Evolutionary conservation across 805 yeast species (phyloP).

Genomic region (Cyberlindnera lachancei): DNA sequence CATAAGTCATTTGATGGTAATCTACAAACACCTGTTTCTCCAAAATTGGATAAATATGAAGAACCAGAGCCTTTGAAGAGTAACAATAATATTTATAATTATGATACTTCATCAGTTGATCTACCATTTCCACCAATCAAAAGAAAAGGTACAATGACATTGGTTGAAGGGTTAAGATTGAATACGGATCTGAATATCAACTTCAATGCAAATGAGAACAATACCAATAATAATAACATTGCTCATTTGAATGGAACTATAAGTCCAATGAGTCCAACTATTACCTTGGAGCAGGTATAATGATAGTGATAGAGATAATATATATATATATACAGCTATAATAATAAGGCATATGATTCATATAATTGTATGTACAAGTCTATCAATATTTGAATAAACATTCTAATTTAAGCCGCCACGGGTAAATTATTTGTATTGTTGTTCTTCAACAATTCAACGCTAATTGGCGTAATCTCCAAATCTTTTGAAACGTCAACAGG

Average conservation of each 20-base stretch:
- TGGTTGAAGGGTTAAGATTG: conserved; percentile 8
- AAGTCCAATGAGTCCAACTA: conserved; percentile 16
- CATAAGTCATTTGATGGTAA: conserved; percentile 22
- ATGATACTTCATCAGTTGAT: conserved; percentile 1
- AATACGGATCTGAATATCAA: conserved; percentile 4
- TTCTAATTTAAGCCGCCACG: neutral
- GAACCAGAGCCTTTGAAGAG: conserved; percentile 18
- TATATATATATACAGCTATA: too few species aligned
- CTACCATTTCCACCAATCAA: neutral
- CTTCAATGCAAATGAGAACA: too few species aligned
- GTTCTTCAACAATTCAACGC: conserved; percentile 9
- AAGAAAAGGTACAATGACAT: too few species aligned
- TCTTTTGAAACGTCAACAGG: conserved; percentile 22
- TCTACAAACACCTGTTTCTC: conserved; percentile 16
- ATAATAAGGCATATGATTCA: too few species aligned
- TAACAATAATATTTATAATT: conserved; percentile 1
- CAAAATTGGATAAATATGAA: conserved; percentile 13
- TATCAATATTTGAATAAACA: neutral
- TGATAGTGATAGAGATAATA: too few species aligned
- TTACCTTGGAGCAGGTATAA: conserved; percentile 13
- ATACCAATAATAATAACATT: too few species aligned
- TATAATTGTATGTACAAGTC: neutral
- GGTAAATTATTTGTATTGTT: conserved; percentile 2
- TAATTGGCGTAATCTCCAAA: conserved; percentile 17
- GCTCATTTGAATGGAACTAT: conserved; percentile 1